Percentiles rank a stretch among this genome's conserved stretches.
Evolutionary conservation across 345 rosid species (phyloP).

Genomic region (Cardamine chenopodiifolia): DNA sequence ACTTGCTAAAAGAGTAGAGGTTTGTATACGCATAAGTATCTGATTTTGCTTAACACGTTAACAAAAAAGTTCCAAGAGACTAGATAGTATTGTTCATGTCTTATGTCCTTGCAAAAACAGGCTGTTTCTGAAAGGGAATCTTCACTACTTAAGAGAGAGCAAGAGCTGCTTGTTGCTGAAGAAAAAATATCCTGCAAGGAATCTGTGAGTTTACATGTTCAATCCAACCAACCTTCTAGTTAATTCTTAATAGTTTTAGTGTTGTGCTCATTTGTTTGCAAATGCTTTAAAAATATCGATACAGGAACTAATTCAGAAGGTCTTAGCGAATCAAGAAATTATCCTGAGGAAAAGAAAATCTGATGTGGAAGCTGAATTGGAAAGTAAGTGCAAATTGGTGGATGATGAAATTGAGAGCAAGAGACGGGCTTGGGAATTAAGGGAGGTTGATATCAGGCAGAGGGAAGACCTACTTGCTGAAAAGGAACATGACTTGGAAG

Average conservation of each 20-base stretch:
- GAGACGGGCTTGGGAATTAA: constrained; percentile 91
- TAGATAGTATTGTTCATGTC: constrained; percentile 14
- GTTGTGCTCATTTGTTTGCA: constrained; percentile 17
- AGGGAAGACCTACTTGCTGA: constrained; percentile 68
- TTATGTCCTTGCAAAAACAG: constrained; percentile 45
- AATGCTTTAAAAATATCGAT: constrained; percentile 23
- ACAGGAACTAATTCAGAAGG: constrained; percentile 71
- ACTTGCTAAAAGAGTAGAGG: constrained; percentile 76
- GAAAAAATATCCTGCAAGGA: constrained; percentile 72
- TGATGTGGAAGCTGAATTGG: constrained; percentile 80
- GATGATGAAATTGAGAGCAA: constrained; percentile 86
- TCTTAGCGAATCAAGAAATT: constrained; percentile 62
- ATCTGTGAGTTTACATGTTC: constrained; percentile 63
- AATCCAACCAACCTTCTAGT: constrained; percentile 6
- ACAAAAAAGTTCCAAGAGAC: not conserved
- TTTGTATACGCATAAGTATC: constrained; percentile 35
- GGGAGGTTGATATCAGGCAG: constrained; percentile 75
- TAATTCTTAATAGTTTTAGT: constrained; percentile 18
- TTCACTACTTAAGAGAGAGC: constrained; percentile 65
- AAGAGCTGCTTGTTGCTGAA: constrained; percentile 68
- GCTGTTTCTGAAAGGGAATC: constrained; percentile 62
- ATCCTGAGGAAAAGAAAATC: constrained; percentile 60
- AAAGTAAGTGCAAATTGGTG: constrained; percentile 58
- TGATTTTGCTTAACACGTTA: constrained; percentile 6
- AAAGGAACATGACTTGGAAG: constrained; percentile 82